A percentile compares a stretch with the other conserved stretches of the same genome.
Evolutionary conservation across 768 basidiomycete species (phyloP).

Genomic region (Russula olivacea): DNA sequence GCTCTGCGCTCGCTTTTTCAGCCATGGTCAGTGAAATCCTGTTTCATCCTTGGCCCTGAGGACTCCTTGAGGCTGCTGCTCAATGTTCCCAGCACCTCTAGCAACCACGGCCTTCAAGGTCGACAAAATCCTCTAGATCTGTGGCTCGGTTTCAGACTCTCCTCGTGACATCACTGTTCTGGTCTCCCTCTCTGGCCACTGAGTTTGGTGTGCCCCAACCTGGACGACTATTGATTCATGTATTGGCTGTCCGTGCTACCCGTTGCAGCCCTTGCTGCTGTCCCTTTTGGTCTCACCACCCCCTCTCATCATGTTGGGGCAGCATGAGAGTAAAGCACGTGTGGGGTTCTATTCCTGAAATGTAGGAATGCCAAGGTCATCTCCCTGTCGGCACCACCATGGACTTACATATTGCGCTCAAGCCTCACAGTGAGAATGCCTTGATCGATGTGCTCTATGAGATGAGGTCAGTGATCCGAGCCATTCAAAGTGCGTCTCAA

Average conservation of each 20-base stretch:
- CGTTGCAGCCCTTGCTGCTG: not conserved
- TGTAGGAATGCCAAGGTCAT: constrained; percentile 3
- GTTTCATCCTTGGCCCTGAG: no score
- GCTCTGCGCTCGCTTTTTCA: no score
- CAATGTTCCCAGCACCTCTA: no score
- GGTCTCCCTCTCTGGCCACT: no score
- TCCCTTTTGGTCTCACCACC: constrained; percentile 4
- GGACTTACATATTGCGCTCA: constrained; percentile 21
- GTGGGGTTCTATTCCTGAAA: constrained; percentile 7
- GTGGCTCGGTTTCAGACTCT: no score
- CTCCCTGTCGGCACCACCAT: constrained; percentile 15
- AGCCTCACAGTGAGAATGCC: constrained; percentile 14
- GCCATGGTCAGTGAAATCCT: no score
- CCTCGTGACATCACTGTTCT: no score
- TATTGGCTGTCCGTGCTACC: constrained; percentile 3
- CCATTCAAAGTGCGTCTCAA: constrained; percentile 8
- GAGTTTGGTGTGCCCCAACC: no score
- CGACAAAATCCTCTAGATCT: no score
- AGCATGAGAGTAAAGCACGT: constrained; percentile 17
- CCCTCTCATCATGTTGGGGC: no score
- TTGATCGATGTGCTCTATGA: constrained; percentile 16
- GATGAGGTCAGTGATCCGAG: constrained; percentile 21
- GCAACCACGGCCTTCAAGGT: no score
- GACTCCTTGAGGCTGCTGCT: no score
- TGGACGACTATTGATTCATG: not conserved